Evolutionary conservation across 2,329 filamentous ascomycete species (phyloP).

Genomic region (Nemania sp.): DNA sequence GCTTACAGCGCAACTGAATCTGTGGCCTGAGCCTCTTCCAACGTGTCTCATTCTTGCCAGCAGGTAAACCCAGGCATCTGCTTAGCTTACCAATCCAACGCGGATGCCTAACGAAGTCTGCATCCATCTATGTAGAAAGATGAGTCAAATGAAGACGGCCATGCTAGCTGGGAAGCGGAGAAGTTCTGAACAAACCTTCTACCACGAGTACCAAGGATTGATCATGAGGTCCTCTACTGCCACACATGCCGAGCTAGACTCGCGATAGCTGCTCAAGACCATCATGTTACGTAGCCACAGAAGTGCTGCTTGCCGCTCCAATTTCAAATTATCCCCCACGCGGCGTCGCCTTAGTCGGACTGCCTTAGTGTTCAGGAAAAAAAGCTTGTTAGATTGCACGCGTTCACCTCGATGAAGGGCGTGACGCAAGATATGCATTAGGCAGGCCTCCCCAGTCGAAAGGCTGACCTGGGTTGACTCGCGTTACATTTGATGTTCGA

Average conservation of each 20-base stretch:
- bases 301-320: not conserved
- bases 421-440: slow-evolving; percentile 15
- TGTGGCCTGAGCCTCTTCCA: not conserved
- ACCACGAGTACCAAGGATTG: not conserved
- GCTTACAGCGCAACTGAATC: not conserved
- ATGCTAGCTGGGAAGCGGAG: slow-evolving; percentile 3
- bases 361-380: slow-evolving; percentile 22
- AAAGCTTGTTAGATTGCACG: slow-evolving; percentile 1
- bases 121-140: slow-evolving; percentile 16
- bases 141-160: not conserved
- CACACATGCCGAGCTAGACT: not conserved
- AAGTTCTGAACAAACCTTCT: not conserved
- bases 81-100: not conserved
- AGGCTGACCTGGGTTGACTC: not conserved
- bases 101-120: slow-evolving; percentile 12
- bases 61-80: not conserved
- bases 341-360: not conserved
- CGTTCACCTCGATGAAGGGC: slow-evolving; percentile 1
- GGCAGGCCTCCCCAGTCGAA: slow-evolving; percentile 13
- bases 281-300: not conserved
- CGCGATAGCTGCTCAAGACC: not conserved
- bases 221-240: not conserved
- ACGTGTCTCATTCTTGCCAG: not conserved
- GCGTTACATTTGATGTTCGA: slow-evolving; percentile 10
- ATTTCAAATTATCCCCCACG: slow-evolving; percentile 20